Evolutionary conservation across 495 filamentous ascomycete species (phyloP), one percentile per base, ranked within the genome.

Genomic region (Parathielavia hyrcaniae): DNA sequence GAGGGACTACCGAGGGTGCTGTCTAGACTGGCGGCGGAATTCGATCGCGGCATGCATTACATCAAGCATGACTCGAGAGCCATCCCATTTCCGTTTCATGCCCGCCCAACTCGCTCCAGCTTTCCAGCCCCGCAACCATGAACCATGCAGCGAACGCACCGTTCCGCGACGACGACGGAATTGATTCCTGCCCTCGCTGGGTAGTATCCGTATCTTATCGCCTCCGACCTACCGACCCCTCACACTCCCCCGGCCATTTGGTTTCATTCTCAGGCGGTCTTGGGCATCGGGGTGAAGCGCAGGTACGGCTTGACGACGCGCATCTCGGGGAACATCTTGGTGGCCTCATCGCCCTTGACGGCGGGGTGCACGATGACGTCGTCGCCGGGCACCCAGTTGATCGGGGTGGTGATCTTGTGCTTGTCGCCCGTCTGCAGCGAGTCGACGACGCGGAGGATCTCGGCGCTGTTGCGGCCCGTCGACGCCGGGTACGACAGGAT

Each of bases 371-470:
- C 91, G 66, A 97, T 96, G 64, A 97, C 95, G 68, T 98, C 93
- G 67, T 95, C 88, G 61, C 90, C 85, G 35, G 87, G 86, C 20
- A 88, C 77, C 90, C 90, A 90, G 85, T 95, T 91, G 75, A 95
- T 91, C 19, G 90, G 90, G 58, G 87, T 96, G 60, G 95, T 96
- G 71, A 97, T 76, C 64, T 85, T 86, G 81, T 96, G 79, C 86
- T 97, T 96, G 75, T 97, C 93, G 60, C 90, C 92, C 41, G 95
- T 96, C 81, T 97, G 91, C 57, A 97, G 85, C 49, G 90, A 95
- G 79, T 97, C 91, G 69, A 98, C 80, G 53, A 97, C 86, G 67
- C 95, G 89, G 60, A 98, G 83, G 55, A 98, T 89, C 77, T 97
- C 93, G 64, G 90, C 91, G 57, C 89, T 88, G 79, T 97, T 98